phyloP scores from a whole-genome alignment of 768 basidiomycete species.

The Inosperma sp. region DNA sequence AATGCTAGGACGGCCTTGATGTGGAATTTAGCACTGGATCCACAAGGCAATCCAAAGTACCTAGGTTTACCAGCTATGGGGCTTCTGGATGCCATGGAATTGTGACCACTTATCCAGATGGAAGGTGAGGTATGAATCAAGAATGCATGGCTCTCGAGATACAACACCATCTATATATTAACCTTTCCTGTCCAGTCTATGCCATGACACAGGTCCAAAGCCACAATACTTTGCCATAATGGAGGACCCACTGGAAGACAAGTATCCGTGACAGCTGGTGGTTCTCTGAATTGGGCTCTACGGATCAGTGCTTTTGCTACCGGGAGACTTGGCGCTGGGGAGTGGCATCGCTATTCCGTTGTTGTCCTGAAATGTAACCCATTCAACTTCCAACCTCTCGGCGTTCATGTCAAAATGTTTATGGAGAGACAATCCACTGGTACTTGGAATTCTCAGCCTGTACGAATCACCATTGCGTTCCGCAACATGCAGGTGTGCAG shows the following conservation, averaged over 20 bases:
- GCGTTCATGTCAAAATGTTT: too few relatives aligned
- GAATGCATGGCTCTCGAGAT: too few relatives aligned
- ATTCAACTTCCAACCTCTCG: too few relatives aligned
- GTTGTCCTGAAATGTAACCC: too few relatives aligned
- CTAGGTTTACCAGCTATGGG: conserved; percentile 56
- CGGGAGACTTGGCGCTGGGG: conserved; percentile 43
- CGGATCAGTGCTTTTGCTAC: conserved; percentile 63
- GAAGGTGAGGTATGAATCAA: conserved; percentile 60
- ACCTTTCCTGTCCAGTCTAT: conserved; percentile 42
- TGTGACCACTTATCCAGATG: conserved; percentile 56
- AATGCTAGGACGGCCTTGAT: conserved; percentile 47
- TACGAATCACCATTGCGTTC: too few relatives aligned
- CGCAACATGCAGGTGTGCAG: too few relatives aligned
- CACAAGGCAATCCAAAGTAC: conserved; percentile 52
- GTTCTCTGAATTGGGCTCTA: conserved; percentile 48
- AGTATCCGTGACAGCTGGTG: conserved; percentile 55
- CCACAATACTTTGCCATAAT: conserved; percentile 58
- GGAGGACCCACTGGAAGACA: conserved; percentile 63
- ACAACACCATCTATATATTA: too few relatives aligned
- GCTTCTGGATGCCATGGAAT: conserved; percentile 59
- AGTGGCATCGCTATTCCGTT: conserved; percentile 66
- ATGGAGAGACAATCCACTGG: too few relatives aligned
- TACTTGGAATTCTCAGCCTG: too few relatives aligned
- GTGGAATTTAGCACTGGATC: conserved; percentile 70
- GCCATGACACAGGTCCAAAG: conserved; percentile 69